Percentiles rank a stretch among this genome's conserved stretches.
These are phyloP conservation scores for Diaporthe australafricana DNA, from an alignment of 2,329 filamentous ascomycete genomes.

Conservation along the genomic window DNA sequence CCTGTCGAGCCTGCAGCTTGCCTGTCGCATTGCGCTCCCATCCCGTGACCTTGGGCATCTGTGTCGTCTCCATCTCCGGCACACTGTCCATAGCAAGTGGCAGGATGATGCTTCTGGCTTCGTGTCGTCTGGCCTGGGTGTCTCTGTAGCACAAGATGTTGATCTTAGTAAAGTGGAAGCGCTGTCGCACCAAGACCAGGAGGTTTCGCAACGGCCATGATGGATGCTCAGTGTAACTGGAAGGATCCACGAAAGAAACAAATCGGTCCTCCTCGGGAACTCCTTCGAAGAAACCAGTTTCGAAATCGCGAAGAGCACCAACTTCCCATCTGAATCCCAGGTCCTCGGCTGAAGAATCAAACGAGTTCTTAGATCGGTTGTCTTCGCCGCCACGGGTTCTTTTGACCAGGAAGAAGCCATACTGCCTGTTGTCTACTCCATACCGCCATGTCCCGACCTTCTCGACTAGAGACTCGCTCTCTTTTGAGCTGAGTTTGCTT, in stretches of 20 bases:
- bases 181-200: constrained; percentile 83
- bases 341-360: constrained; percentile 61
- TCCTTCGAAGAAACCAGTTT: constrained; percentile 86
- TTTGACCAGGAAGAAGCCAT: constrained; percentile 97
- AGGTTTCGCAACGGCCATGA: constrained; percentile 95
- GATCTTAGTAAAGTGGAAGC: constrained; percentile 80
- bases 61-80: constrained; percentile 55
- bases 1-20: constrained; percentile 81
- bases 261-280: constrained; percentile 80
- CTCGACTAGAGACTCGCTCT: constrained; percentile 85
- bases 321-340: constrained; percentile 82
- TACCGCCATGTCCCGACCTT: constrained; percentile 90
- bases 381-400: constrained; percentile 62
- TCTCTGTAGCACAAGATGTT: constrained; percentile 94
- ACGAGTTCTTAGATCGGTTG: constrained; percentile 54
- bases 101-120: constrained; percentile 84
- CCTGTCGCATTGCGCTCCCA: constrained; percentile 89
- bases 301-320: constrained; percentile 80
- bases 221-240: constrained; percentile 87
- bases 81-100: constrained; percentile 68
- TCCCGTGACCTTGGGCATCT: constrained; percentile 90
- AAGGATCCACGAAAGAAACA: constrained; percentile 91
- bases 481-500: constrained; percentile 69
- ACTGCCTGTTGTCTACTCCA: constrained; percentile 82
- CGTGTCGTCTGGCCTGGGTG: constrained; percentile 79